Percentiles rank a stretch among this genome's conserved stretches.
These are phyloP conservation scores for Magnusiomyces ingens DNA, from an alignment of 1,139 yeast genomes.

Conservation along the genomic window DNA sequence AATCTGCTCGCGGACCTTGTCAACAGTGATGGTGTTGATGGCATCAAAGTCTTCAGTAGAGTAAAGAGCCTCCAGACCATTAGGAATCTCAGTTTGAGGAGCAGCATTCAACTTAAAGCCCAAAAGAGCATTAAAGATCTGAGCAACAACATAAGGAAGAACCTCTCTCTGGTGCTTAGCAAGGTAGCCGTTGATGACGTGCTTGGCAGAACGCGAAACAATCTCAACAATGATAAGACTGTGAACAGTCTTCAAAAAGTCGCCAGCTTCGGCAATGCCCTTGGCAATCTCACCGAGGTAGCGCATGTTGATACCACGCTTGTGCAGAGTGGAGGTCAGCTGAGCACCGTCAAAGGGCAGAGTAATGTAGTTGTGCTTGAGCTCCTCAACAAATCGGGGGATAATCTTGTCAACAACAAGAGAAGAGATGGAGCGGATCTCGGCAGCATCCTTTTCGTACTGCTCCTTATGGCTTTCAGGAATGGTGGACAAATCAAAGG, in stretches of 20 bases:
- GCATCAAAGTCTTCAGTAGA: background rate
- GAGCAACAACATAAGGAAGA: constrained; percentile 55
- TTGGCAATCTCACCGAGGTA: constrained; percentile 52
- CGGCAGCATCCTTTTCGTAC: constrained; percentile 47
- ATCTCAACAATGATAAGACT: constrained; percentile 57
- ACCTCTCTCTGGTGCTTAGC: constrained; percentile 47
- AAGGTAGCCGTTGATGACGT: constrained; percentile 51
- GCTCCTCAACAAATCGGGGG: constrained; percentile 55
- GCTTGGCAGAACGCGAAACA: constrained; percentile 74
- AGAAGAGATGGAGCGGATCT: constrained; percentile 61
- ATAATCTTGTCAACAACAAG: constrained; percentile 54
- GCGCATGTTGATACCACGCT: constrained; percentile 80
- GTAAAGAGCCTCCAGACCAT: constrained; percentile 4
- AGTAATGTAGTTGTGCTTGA: constrained; percentile 44
- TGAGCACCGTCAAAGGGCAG: constrained; percentile 80
- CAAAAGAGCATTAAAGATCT: constrained; percentile 66
- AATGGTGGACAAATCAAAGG: constrained; percentile 35
- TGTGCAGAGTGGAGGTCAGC: constrained; percentile 62
- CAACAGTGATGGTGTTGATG: constrained; percentile 36
- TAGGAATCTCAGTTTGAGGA: constrained; percentile 2
- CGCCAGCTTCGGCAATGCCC: background rate
- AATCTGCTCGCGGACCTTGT: constrained; percentile 41
- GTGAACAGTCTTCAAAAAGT: constrained; percentile 30
- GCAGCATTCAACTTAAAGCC: constrained; percentile 8
- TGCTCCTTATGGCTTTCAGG: constrained; percentile 40